Evolutionary conservation across 164 flowering plant species (phyloP).

Genomic region (Protea cynaroides): DNA sequence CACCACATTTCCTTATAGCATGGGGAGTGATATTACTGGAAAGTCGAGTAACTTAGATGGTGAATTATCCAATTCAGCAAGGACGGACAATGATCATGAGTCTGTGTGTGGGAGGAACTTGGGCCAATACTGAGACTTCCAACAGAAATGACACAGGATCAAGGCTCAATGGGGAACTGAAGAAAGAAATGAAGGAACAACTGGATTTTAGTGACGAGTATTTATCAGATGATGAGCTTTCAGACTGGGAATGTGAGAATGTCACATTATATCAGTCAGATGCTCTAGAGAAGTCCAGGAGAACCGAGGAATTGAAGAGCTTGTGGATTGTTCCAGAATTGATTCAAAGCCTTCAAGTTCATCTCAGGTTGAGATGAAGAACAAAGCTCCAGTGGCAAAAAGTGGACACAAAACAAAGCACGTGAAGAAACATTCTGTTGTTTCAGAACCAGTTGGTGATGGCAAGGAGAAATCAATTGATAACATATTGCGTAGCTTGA

Average conservation of each 20-base stretch:
- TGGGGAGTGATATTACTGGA: constrained; percentile 10
- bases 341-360: constrained; percentile 7
- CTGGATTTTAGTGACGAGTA: constrained; percentile 21
- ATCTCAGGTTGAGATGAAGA: constrained; percentile 10
- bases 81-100: constrained; percentile 33
- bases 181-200: not conserved
- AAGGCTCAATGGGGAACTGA: not conserved
- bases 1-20: not conserved
- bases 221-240: constrained; percentile 40
- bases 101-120: constrained; percentile 60
- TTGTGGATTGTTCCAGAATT: constrained; percentile 19
- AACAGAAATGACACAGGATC: constrained; percentile 7
- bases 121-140: constrained; percentile 44
- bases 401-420: constrained; percentile 19
- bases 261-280: constrained; percentile 11
- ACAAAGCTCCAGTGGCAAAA: constrained; percentile 3
- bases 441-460: constrained; percentile 29
- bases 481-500: constrained; percentile 45
- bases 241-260: constrained; percentile 51
- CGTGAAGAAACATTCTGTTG: constrained; percentile 41
- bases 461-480: constrained; percentile 37
- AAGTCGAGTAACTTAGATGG: constrained; percentile 17
- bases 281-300: constrained; percentile 12
- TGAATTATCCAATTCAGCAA: constrained; percentile 24
- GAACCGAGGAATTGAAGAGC: constrained; percentile 19